Evolutionary conservation across 2,329 filamentous ascomycete species (phyloP).

Genomic region (Neurospora sp.): DNA sequence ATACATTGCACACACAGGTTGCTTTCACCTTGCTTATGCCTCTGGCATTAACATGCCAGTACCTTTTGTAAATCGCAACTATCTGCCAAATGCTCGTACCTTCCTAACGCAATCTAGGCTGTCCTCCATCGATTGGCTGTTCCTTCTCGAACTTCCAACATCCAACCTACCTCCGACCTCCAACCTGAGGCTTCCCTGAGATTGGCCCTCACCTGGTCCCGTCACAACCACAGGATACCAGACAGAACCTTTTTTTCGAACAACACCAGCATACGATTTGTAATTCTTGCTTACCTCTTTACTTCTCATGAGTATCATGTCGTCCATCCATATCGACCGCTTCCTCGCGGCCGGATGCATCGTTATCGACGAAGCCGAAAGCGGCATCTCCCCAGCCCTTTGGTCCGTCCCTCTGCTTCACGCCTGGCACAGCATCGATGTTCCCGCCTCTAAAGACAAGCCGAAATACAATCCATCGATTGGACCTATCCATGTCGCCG

Average conservation of each 20-base stretch:
- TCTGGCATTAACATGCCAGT: not conserved
- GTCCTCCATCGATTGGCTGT: not conserved
- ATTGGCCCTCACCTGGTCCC: not conserved
- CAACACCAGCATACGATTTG: not conserved
- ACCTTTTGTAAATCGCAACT: not conserved
- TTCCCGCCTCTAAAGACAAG: not conserved
- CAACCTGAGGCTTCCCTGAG: not conserved
- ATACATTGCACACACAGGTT: too few relatives aligned
- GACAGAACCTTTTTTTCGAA: not conserved
- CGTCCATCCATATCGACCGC: not conserved
- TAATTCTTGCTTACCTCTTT: not conserved
- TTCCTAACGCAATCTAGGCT: not conserved
- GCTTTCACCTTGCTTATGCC: too few relatives aligned
- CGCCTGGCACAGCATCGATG: not conserved
- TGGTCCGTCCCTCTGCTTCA: not conserved
- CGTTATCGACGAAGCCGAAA: constrained; percentile 4
- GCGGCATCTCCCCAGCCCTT: not conserved
- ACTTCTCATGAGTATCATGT: not conserved
- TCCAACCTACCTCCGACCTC: not conserved
- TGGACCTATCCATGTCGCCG: not conserved
- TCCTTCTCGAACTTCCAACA: not conserved
- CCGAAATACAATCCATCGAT: not conserved
- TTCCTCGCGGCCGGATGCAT: constrained; percentile 13
- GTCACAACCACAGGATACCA: not conserved
- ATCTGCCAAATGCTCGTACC: not conserved